Percentiles rank a stretch among this genome's conserved stretches.
These are phyloP conservation scores for Coniferiporia sulphurascens DNA, from an alignment of 1,284 basidiomycete genomes.

Conservation along the genomic window DNA sequence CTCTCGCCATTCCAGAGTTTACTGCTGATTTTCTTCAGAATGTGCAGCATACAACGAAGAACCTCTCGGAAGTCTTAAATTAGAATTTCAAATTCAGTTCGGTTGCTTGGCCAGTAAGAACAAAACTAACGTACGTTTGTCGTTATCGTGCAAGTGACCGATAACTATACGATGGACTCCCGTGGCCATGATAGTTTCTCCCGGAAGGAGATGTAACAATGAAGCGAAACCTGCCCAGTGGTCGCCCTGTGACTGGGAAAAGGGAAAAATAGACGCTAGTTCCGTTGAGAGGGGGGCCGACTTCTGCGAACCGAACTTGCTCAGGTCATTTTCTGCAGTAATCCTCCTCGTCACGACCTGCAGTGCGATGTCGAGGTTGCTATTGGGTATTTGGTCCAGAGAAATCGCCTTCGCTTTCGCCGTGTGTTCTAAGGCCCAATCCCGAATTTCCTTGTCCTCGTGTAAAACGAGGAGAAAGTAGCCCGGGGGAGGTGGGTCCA, in stretches of 20 bases:
- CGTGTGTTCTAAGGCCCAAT: constrained; percentile 53
- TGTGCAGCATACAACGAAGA: constrained; percentile 52
- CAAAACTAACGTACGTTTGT: constrained; percentile 49
- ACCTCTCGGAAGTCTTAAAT: constrained; percentile 60
- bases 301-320: neutral
- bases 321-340: constrained; percentile 14
- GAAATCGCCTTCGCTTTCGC: constrained; percentile 43
- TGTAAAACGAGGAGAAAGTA: constrained; percentile 57
- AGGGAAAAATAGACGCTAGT: constrained; percentile 7
- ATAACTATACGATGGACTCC: constrained; percentile 44
- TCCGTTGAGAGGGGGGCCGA: neutral
- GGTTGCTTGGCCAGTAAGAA: constrained; percentile 11
- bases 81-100: constrained; percentile 10
- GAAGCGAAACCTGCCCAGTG: constrained; percentile 48
- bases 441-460: constrained; percentile 41
- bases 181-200: constrained; percentile 34
- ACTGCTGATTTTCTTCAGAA: constrained; percentile 47
- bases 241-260: neutral
- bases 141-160: constrained; percentile 58
- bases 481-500: constrained; percentile 50
- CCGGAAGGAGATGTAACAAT: constrained; percentile 50
- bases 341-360: constrained; percentile 31
- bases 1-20: constrained; percentile 65
- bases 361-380: constrained; percentile 42
- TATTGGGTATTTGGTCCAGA: constrained; percentile 36